Conservation (phyloP, 2,329 filamentous ascomycete species). For the Alternaria rosae region DNA sequence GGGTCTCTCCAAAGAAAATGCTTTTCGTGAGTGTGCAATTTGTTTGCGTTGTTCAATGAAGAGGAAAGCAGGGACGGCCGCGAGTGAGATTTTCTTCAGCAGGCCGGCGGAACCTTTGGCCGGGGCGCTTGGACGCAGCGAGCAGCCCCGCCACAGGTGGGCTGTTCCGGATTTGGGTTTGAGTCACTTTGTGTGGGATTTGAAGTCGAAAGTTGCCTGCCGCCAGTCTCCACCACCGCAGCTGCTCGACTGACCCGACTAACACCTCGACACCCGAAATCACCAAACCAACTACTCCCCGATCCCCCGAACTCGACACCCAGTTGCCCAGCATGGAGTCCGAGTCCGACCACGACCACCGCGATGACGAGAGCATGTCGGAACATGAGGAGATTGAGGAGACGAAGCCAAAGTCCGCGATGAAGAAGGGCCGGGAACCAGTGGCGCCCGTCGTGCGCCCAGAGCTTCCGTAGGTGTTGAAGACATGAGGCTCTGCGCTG, state of each 20-base stretch:
- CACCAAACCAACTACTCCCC: background rate
- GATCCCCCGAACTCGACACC: background rate
- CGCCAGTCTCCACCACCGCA: slow-evolving; percentile 15
- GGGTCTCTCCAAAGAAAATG: slow-evolving; percentile 62
- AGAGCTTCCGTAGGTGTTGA: slow-evolving; percentile 64
- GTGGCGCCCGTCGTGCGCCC: slow-evolving; percentile 67
- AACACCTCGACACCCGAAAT: background rate
- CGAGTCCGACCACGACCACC: slow-evolving; percentile 51
- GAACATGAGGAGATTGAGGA: slow-evolving; percentile 77
- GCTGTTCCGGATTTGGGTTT: slow-evolving; percentile 46
- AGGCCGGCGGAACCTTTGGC: slow-evolving; percentile 28
- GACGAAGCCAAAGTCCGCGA: slow-evolving; percentile 72
- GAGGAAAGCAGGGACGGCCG: slow-evolving; percentile 42
- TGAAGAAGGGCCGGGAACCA: slow-evolving; percentile 77
- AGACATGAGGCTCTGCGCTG: background rate
- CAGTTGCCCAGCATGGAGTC: slow-evolving; percentile 50
- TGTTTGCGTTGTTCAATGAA: slow-evolving; percentile 66
- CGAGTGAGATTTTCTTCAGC: slow-evolving; percentile 36
- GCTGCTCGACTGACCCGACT: slow-evolving; percentile 2
- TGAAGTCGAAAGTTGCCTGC: slow-evolving; percentile 20
- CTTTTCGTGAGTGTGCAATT: slow-evolving; percentile 63
- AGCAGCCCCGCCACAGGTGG: slow-evolving; percentile 36
- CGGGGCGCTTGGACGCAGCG: slow-evolving; percentile 12
- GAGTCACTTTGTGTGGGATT: slow-evolving; percentile 44
- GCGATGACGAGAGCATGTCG: slow-evolving; percentile 62